Percentiles rank a stretch among this genome's conserved stretches.
Evolutionary conservation across 2,329 filamentous ascomycete species (phyloP).

Genomic region (Fusarium sp.): DNA sequence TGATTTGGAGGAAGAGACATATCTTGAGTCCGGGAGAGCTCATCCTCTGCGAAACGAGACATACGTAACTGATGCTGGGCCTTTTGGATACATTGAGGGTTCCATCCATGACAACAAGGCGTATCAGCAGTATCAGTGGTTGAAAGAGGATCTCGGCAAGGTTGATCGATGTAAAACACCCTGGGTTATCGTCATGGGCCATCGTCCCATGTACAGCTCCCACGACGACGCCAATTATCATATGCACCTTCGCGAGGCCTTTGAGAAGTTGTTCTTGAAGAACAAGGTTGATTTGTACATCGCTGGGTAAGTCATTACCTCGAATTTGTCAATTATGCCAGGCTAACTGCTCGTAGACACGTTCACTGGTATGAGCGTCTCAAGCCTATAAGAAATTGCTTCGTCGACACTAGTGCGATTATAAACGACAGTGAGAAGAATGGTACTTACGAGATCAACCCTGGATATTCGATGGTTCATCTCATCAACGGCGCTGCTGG

Average conservation of each 20-base stretch:
- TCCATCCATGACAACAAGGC: background rate
- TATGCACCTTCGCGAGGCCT: background rate
- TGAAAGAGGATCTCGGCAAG: accelerated
- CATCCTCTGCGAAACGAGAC: background rate
- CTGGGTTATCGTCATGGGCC: background rate
- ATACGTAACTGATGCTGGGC: background rate
- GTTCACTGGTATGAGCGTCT: constrained; percentile 10
- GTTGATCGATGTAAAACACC: background rate
- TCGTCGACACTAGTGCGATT: background rate
- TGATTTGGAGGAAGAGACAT: background rate
- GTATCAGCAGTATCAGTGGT: background rate
- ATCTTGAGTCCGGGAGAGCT: background rate
- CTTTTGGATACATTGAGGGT: background rate
- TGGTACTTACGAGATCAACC: background rate
- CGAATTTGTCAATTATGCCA: accelerated
- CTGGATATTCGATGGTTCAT: background rate
- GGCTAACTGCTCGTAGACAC: background rate
- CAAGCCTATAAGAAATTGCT: background rate
- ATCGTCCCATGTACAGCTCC: constrained; percentile 1
- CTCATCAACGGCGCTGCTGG: background rate
- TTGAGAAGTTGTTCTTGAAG: background rate
- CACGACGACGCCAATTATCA: background rate
- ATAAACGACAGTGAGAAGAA: background rate
- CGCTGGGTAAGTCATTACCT: background rate
- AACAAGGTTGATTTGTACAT: background rate